Percentiles rank a stretch among this genome's conserved stretches.
Conservation (phyloP, 768 basidiomycete species). For the Auriscalpium vulgare region DNA sequence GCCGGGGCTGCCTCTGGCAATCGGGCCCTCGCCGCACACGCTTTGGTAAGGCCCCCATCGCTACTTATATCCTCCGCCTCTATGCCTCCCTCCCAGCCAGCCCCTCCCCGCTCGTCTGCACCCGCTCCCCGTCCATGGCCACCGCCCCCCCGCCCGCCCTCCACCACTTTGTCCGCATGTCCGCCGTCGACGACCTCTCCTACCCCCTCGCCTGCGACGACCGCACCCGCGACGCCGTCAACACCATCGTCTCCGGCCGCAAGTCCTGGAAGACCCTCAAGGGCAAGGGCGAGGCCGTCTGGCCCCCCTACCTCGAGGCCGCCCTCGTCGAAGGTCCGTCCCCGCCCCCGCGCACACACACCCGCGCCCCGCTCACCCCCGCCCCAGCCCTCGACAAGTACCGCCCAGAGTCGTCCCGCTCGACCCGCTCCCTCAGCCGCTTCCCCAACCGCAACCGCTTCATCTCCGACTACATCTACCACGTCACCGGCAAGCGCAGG, state of each 20-base stretch:
- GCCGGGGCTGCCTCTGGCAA: too few relatives aligned
- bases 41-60: too few relatives aligned
- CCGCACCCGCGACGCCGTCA: slow-evolving; percentile 44
- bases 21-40: too few relatives aligned
- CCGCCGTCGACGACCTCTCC: slow-evolving; percentile 14
- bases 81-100: background rate
- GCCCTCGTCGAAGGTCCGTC: slow-evolving; percentile 63
- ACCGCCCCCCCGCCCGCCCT: slow-evolving; percentile 1
- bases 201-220: slow-evolving; percentile 13
- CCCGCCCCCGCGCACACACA: background rate
- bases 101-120: background rate
- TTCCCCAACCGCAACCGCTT: slow-evolving; percentile 77
- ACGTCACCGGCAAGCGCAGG: slow-evolving; percentile 59
- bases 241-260: slow-evolving; percentile 57
- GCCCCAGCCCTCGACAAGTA: slow-evolving; percentile 59
- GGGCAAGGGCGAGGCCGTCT: slow-evolving; percentile 63
- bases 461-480: slow-evolving; percentile 70
- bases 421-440: slow-evolving; percentile 64
- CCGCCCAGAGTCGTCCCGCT: slow-evolving; percentile 62
- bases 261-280: slow-evolving; percentile 72
- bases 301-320: slow-evolving; percentile 75
- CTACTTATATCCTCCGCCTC: too few relatives aligned
- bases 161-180: slow-evolving; percentile 16
- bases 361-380: slow-evolving; percentile 8
- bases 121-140: slow-evolving; percentile 6